Conservation (phyloP, 1,284 basidiomycete genomes). For the Microbotryomycetes sp. region DNA sequence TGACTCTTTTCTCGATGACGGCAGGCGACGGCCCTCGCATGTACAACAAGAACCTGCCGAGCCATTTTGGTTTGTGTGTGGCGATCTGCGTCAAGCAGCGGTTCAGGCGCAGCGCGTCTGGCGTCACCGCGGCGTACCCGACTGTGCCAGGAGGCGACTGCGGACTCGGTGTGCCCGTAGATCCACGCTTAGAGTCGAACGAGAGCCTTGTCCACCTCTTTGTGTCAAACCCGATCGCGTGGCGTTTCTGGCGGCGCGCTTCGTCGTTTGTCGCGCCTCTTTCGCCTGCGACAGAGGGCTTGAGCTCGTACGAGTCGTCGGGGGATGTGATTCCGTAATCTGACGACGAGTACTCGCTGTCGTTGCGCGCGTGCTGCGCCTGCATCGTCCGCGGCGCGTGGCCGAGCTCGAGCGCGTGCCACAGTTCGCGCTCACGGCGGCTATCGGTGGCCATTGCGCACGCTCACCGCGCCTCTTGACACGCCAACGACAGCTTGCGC, state of each 20-base stretch:
- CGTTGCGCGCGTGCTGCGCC: not conserved
- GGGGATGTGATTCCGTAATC: not conserved
- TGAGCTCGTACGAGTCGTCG: not conserved
- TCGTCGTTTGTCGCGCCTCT: not conserved
- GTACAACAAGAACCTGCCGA: not conserved
- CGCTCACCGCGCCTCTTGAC: no score
- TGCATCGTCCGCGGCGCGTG: not conserved
- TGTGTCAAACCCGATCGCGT: not conserved
- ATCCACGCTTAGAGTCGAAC: not conserved
- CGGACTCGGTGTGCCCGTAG: not conserved
- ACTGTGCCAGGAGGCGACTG: not conserved
- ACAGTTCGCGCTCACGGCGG: not conserved
- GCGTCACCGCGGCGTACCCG: not conserved
- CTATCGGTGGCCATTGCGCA: no score
- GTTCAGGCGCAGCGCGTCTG: not conserved
- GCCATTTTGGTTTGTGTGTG: not conserved
- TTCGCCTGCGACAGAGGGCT: not conserved
- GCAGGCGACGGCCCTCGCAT: slow-evolving; percentile 2
- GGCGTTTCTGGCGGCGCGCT: not conserved
- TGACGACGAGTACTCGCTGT: not conserved
- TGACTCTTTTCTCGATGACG: not conserved
- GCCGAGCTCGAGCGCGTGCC: not conserved
- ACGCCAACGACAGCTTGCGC: no score
- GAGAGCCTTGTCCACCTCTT: not conserved
- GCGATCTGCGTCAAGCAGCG: not conserved